Conservation (phyloP, 345 rosid species). For the Cardiospermum halicacabum region DNA sequence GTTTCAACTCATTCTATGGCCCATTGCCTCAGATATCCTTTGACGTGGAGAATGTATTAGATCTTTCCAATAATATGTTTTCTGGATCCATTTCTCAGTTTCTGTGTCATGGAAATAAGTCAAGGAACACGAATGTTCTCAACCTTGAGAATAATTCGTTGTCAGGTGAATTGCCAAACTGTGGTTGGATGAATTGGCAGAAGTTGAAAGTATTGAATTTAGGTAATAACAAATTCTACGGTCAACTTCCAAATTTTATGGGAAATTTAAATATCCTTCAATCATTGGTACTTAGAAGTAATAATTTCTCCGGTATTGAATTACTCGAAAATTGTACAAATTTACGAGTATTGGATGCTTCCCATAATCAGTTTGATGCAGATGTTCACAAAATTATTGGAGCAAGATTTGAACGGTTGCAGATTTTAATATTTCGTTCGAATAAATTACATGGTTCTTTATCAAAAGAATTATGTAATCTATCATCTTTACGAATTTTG, state of each 20-base stretch:
- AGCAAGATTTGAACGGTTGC: no score
- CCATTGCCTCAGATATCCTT: constrained; percentile 11
- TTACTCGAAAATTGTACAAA: neutral
- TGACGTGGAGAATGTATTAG: neutral
- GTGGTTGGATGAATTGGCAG: constrained; percentile 15
- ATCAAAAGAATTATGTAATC: no score
- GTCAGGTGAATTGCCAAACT: constrained; percentile 1
- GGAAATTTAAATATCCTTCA: constrained; percentile 11
- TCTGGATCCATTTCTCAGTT: constrained; percentile 18
- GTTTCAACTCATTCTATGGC: constrained; percentile 14
- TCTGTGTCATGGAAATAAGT: constrained; percentile 5
- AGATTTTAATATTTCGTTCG: no score
- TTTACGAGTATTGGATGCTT: neutral
- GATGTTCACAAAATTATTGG: no score
- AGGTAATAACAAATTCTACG: constrained; percentile 8
- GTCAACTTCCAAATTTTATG: constrained; percentile 20
- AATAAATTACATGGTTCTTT: no score
- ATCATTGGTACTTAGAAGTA: constrained; percentile 16
- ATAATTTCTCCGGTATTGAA: no score
- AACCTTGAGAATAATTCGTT: constrained; percentile 16
- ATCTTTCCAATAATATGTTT: constrained; percentile 23
- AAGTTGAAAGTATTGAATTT: constrained; percentile 4
- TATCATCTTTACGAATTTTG: neutral
- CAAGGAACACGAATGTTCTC: constrained; percentile 1
- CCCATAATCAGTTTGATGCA: no score